Conservation (phyloP, 441 rosid species). For the Macaranga tanarius region DNA sequence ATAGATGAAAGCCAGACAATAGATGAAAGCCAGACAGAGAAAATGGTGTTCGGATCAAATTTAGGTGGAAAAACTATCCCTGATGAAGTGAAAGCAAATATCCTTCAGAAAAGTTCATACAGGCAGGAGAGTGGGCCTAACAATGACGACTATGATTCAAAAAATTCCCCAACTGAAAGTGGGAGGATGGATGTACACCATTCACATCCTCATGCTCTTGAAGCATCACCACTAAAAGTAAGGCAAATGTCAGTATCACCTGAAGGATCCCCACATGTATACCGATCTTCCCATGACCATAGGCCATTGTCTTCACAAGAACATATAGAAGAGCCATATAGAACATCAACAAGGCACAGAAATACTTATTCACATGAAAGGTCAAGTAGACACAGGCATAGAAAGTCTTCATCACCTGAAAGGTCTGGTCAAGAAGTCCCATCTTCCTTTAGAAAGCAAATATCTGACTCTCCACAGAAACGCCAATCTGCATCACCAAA, state of each 20-base stretch:
- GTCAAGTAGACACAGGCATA: neutral
- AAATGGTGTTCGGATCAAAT: neutral
- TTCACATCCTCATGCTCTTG: constrained; percentile 14
- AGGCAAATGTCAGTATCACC: constrained; percentile 14
- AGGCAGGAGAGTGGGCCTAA: constrained; percentile 1
- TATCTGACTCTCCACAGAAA: constrained; percentile 2
- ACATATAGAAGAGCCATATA: neutral
- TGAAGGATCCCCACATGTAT: neutral
- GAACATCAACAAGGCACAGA: neutral
- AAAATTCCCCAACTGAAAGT: constrained; percentile 8
- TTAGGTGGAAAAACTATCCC: neutral
- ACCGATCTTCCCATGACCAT: constrained; percentile 5
- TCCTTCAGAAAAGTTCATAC: neutral
- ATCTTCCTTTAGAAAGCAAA: constrained; percentile 1
- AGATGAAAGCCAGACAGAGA: constrained; percentile 1
- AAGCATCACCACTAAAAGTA: neutral
- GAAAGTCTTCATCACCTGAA: constrained; percentile 13
- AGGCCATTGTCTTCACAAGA: constrained; percentile 7
- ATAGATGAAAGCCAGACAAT: constrained; percentile 10
- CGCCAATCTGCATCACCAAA: neutral
- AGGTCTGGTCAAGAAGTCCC: constrained; percentile 13
- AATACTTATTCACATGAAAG: constrained; percentile 8
- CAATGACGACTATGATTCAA: neutral
- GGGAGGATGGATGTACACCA: constrained; percentile 6
- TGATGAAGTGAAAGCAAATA: neutral